phyloP scores from a whole-genome alignment of 495 filamentous ascomycete species.

The Chlorociboria aeruginascens region DNA sequence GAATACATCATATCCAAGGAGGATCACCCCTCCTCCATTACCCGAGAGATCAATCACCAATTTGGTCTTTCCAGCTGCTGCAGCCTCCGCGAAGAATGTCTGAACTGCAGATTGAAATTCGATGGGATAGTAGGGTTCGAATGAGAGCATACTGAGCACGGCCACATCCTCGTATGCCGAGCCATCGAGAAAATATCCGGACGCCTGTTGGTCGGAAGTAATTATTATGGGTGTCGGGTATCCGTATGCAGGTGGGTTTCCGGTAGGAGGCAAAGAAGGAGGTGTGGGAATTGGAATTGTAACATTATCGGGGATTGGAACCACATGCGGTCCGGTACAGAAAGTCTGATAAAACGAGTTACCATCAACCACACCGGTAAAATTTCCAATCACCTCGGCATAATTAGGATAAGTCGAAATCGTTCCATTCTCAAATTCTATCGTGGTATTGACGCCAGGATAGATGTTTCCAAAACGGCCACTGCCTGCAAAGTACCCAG shows the following conservation, averaged over 20 bases:
- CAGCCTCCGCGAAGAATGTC: conserved; percentile 2
- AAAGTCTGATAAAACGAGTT: conserved; percentile 23
- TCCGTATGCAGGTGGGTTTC: not conserved
- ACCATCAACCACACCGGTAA: conserved; percentile 20
- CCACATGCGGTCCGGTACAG: conserved; percentile 8
- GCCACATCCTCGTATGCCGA: conserved; percentile 7
- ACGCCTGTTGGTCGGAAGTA: conserved; percentile 2
- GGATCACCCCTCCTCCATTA: conserved; percentile 23
- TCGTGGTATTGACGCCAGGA: conserved; percentile 24
- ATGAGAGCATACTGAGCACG: conserved; percentile 7
- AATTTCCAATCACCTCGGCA: conserved; percentile 19
- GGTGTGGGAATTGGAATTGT: not conserved
- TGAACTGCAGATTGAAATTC: conserved; percentile 8
- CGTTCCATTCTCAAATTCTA: conserved; percentile 30
- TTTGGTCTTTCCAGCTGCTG: conserved; percentile 15
- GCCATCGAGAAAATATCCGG: conserved; percentile 10
- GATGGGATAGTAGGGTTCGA: not conserved
- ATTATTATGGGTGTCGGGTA: conserved; percentile 5
- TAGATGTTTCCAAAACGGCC: conserved; percentile 20
- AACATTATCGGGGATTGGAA: not conserved
- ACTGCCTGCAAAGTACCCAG: conserved; percentile 7
- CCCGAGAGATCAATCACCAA: conserved; percentile 21
- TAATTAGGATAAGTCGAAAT: conserved; percentile 9
- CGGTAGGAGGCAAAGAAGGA: not conserved
- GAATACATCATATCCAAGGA: conserved; percentile 7